Evolutionary conservation across 108 stramenopile species (phyloP).

Genomic region (Asterionellopsis glacialis): DNA sequence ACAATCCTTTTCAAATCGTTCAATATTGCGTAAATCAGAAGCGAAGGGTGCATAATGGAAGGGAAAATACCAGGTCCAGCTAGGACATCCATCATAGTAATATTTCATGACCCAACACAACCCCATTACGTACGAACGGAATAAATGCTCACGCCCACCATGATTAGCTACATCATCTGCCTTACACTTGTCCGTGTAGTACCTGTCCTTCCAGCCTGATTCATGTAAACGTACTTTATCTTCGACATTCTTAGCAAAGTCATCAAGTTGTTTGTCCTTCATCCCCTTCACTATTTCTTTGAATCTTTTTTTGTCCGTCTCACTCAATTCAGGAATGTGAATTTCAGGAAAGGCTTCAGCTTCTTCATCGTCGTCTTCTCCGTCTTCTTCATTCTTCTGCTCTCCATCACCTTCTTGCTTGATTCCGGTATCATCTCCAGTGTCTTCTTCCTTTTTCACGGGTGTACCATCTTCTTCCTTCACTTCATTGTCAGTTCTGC

Average conservation of each 20-base stretch:
- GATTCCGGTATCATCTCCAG: constrained; percentile 17
- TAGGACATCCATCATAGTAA: constrained; percentile 92
- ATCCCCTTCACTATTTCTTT: constrained; percentile 77
- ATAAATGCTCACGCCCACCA: constrained; percentile 88
- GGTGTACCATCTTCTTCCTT: constrained; percentile 19
- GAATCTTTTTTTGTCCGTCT: constrained; percentile 49
- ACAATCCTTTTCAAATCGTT: constrained; percentile 74
- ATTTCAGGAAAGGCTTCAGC: constrained; percentile 23
- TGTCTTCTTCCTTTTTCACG: constrained; percentile 37
- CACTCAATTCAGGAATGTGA: constrained; percentile 24
- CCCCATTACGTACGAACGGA: constrained; percentile 92
- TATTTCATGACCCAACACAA: constrained; percentile 99
- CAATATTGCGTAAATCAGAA: constrained; percentile 94
- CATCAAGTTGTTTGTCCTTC: constrained; percentile 72
- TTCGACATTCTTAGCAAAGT: constrained; percentile 69
- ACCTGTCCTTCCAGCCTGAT: constrained; percentile 95
- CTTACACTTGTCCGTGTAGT: constrained; percentile 96
- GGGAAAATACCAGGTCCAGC: constrained; percentile 98
- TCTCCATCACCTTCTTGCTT: constrained; percentile 33
- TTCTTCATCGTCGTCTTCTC: constrained; percentile 41
- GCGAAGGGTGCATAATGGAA: constrained; percentile 99
- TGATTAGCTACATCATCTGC: constrained; percentile 87
- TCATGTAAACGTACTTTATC: constrained; percentile 94
- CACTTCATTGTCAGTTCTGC: constrained; percentile 2
- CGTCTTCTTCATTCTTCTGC: constrained; percentile 33